Evolutionary conservation across 306 rosid species (phyloP).

Genomic region (Gastrolobium bilobum): DNA sequence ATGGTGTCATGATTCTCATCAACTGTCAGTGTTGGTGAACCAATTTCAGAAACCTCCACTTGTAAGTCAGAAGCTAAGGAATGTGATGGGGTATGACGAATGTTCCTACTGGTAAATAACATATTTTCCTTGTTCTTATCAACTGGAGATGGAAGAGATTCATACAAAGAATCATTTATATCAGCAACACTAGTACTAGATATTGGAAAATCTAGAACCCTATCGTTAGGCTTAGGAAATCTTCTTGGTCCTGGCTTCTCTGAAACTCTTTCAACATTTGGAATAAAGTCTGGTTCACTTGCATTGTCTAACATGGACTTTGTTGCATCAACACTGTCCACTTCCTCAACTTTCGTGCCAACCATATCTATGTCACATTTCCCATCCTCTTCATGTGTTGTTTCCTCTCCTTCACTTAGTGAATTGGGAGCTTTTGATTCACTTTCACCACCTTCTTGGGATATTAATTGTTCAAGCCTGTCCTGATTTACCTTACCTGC

Average conservation of each 20-base stretch:
- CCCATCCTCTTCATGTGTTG: constrained; percentile 32
- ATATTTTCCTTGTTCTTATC: constrained; percentile 47
- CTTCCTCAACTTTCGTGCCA: constrained; percentile 36
- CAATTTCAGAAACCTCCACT: constrained; percentile 89
- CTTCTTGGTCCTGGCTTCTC: constrained; percentile 32
- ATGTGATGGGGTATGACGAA: constrained; percentile 59
- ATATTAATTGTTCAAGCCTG: constrained; percentile 50
- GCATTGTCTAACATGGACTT: constrained; percentile 35
- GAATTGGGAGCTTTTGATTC: constrained; percentile 32
- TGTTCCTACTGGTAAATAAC: constrained; percentile 30
- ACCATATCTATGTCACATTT: constrained; percentile 11
- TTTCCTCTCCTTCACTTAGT: constrained; percentile 43
- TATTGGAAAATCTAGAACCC: constrained; percentile 37
- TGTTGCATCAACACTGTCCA: constrained; percentile 33
- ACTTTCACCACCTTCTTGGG: constrained; percentile 45
- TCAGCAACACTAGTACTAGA: constrained; percentile 47
- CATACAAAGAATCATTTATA: constrained; percentile 57
- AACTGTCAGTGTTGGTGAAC: constrained; percentile 70
- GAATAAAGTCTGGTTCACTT: constrained; percentile 43
- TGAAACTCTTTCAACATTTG: constrained; percentile 28
- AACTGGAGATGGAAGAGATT: constrained; percentile 56
- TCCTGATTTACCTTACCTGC: constrained; percentile 66
- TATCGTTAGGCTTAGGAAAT: constrained; percentile 39
- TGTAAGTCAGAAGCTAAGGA: constrained; percentile 92
- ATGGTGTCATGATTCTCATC: constrained; percentile 62